phyloP scores from a whole-genome alignment of 2,329 filamentous ascomycete genomes.

The Colletotrichum destructivum region DNA sequence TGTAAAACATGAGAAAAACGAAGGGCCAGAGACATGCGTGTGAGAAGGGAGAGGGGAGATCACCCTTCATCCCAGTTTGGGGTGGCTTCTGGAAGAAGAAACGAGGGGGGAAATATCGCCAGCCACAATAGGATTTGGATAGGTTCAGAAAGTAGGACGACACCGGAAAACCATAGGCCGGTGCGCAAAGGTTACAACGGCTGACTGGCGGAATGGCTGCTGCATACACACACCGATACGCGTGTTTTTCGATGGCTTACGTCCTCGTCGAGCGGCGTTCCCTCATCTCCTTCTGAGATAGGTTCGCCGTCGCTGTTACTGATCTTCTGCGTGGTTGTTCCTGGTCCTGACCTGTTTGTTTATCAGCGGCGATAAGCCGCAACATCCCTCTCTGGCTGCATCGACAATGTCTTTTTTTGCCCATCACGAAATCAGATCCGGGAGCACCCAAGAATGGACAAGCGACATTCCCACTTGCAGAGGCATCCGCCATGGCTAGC shows the following conservation, averaged over 20 bases:
- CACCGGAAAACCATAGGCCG: slow-evolving; percentile 3
- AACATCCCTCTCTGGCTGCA: slow-evolving; percentile 11
- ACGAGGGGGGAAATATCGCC: slow-evolving; percentile 24
- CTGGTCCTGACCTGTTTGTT: slow-evolving; percentile 21
- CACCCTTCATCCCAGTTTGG: slow-evolving; percentile 27
- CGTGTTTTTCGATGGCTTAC: slow-evolving; percentile 4
- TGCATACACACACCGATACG: background rate
- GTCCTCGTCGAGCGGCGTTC: slow-evolving; percentile 6
- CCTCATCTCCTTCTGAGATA: slow-evolving; percentile 35
- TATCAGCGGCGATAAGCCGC: background rate
- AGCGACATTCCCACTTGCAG: slow-evolving; percentile 31
- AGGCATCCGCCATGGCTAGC: slow-evolving; percentile 17
- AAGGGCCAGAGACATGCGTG: slow-evolving; percentile 33
- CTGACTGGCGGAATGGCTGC: slow-evolving; percentile 13
- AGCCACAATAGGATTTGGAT: slow-evolving; percentile 29
- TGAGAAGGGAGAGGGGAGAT: slow-evolving; percentile 34
- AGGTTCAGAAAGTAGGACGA: slow-evolving; percentile 6
- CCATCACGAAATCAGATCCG: slow-evolving; percentile 7
- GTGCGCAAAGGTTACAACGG: slow-evolving; percentile 22
- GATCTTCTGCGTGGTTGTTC: slow-evolving; percentile 26
- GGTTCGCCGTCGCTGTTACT: slow-evolving; percentile 17
- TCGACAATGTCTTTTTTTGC: slow-evolving; percentile 4
- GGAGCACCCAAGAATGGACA: slow-evolving; percentile 28
- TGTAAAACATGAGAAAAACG: slow-evolving; percentile 27
- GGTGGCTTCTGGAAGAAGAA: slow-evolving; percentile 29